phyloP scores from a whole-genome alignment of 306 rosid species.

The Gastrolobium villosum region DNA sequence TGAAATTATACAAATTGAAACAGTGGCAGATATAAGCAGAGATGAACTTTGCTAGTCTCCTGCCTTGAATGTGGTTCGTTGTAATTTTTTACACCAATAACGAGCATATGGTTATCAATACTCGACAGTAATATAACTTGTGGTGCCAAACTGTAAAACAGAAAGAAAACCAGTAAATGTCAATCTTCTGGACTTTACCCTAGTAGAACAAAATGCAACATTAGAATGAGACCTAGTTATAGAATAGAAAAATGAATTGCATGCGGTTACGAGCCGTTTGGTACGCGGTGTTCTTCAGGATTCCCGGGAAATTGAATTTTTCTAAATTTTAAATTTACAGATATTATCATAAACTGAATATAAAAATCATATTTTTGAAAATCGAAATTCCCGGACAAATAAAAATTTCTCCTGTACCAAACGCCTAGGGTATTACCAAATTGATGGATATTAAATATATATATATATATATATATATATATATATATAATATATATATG shows the following conservation, averaged over 20 bases:
- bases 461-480: no score
- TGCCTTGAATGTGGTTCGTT: constrained; percentile 12
- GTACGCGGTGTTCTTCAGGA: no score
- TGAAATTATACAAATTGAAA: constrained; percentile 45
- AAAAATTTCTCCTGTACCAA: no score
- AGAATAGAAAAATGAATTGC: neutral
- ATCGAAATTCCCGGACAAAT: no score
- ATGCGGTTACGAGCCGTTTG: no score
- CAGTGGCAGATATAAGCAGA: constrained; percentile 28
- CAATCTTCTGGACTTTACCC: neutral
- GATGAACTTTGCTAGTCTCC: constrained; percentile 2
- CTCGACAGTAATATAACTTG: neutral
- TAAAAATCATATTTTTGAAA: no score
- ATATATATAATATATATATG: no score
- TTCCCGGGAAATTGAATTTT: no score
- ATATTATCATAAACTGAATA: no score
- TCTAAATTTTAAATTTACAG: no score
- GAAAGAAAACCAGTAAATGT: neutral
- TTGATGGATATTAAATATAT: no score
- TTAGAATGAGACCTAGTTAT: neutral
- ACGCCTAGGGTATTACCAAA: no score
- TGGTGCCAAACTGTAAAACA: neutral
- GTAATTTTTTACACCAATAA: neutral
- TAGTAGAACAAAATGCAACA: neutral
- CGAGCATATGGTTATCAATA: constrained; percentile 14